Base-by-base conservation (phyloP, 331 rosid genomes). In the Pyrus hybrid region DNA sequence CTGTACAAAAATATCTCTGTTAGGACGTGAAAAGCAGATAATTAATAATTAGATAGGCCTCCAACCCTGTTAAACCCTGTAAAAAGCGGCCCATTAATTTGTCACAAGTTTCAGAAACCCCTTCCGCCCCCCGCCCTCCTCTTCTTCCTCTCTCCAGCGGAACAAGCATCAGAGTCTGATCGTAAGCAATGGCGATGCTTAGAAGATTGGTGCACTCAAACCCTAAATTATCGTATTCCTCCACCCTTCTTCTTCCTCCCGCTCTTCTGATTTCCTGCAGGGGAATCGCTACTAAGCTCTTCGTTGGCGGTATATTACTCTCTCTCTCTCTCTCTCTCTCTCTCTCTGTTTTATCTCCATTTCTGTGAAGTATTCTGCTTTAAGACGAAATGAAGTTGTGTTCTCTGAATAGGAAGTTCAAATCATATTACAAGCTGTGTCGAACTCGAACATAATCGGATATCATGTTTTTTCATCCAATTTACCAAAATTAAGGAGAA, bases 231-330 rank as follows among this genome's bases (percentile, higher is more conserved):
- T 67, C 67, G 21, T 49, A 60, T 70, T 21, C 80, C 41, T 76
- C 88, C 25, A 3, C 49, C 49, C 49, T 43, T 43, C 70, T 79
- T 33, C 30, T 83, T 70, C 85, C 84, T 66, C 86, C 96, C 10
- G 78, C 85, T 81, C 83, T 87, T 81, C 87, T 84, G 29, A 60
- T 80, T 79, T 85, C 74, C n/a, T 77, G 69, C 80, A 77, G 98
- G 70, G 93, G 84, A 67, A 83, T 93, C 13, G 75, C 93, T 58
- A 80, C 80, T 77, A 93, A 85, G 84, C 98, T 93, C 73, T 91
- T 93, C 76, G 93, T 93, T 60, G 97, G 97, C 78, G 98, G 97
- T 93, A 21, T 21, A 25, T 60, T 77, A 43, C 67, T 62, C 73
- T 61, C 64, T 72, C 73, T 70, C 74, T 30, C 67, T 77, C 72